A percentile compares a stretch with the other conserved stretches of the same genome.
Evolutionary conservation across 257 asterid genomes (phyloP).

Genomic region (Nicotiana attenuata): DNA sequence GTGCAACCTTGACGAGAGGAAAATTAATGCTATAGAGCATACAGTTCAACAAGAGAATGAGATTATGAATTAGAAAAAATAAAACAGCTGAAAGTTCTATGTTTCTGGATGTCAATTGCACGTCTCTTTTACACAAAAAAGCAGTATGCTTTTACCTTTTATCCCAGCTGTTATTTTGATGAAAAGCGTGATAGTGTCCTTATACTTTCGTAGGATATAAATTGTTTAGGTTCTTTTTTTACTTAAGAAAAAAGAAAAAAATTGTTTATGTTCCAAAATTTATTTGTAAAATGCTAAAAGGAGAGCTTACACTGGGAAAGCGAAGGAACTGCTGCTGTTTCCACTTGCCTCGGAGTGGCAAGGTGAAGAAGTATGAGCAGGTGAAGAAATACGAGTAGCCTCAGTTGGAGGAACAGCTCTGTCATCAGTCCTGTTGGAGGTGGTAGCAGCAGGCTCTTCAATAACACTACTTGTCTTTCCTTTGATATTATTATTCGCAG

Average conservation of each 20-base stretch:
- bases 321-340: conserved; percentile 36
- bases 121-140: not conserved
- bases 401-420: conserved; percentile 1
- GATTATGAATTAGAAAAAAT: not conserved
- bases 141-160: not conserved
- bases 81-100: not conserved
- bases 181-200: not conserved
- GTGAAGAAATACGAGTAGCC: conserved; percentile 5
- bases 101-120: not conserved
- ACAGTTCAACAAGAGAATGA: not conserved
- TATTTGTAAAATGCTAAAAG: not conserved
- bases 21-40: not conserved
- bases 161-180: not conserved
- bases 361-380: conserved; percentile 10
- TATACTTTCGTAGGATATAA: not conserved
- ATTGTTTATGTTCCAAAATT: not conserved
- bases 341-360: conserved; percentile 31
- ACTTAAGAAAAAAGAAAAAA: too few species aligned
- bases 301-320: conserved; percentile 59
- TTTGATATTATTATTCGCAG: not conserved
- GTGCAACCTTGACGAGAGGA: not conserved
- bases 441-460: conserved; percentile 7
- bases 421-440: not conserved
- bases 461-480: not conserved
- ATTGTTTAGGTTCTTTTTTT: not conserved